Conservation (phyloP, 768 basidiomycete genomes). For the Pisolithus sp. region DNA sequence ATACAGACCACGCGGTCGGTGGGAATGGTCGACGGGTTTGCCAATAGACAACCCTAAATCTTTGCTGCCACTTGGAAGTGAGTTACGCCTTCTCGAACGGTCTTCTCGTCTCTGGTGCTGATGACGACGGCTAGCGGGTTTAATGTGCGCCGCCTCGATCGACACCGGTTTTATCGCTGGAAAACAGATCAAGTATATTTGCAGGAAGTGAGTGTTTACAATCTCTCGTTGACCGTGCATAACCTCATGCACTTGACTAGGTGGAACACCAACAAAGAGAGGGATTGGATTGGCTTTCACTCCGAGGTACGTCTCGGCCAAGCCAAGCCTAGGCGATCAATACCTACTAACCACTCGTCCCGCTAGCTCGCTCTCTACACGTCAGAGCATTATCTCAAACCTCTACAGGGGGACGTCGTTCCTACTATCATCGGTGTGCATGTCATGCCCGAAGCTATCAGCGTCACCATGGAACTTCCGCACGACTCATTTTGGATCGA, state of each 20-base stretch:
- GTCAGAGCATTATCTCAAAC: slow-evolving; percentile 36
- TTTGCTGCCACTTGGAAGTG: slow-evolving; percentile 22
- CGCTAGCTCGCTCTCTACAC: slow-evolving; percentile 48
- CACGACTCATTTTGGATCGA: slow-evolving; percentile 58
- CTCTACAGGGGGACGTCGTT: slow-evolving; percentile 48
- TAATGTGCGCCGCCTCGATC: slow-evolving; percentile 33
- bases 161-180: slow-evolving; percentile 26
- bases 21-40: slow-evolving; percentile 26
- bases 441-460: slow-evolving; percentile 31
- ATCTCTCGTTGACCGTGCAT: neutral
- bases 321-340: slow-evolving; percentile 11
- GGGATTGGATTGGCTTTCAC: slow-evolving; percentile 34
- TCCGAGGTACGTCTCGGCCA: slow-evolving; percentile 29
- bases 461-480: slow-evolving; percentile 47
- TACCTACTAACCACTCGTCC: slow-evolving; percentile 3
- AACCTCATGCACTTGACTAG: slow-evolving; percentile 14
- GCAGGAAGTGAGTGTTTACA: slow-evolving; percentile 28
- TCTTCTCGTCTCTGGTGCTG: neutral
- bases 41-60: slow-evolving; percentile 21
- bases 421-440: slow-evolving; percentile 49
- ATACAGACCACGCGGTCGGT: slow-evolving; percentile 27
- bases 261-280: slow-evolving; percentile 27
- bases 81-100: neutral
- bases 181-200: slow-evolving; percentile 28
- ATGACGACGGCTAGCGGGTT: slow-evolving; percentile 22